Base-by-base conservation (phyloP, 78 protist species). In the Dictyostelium brefeldianum region DNA sequence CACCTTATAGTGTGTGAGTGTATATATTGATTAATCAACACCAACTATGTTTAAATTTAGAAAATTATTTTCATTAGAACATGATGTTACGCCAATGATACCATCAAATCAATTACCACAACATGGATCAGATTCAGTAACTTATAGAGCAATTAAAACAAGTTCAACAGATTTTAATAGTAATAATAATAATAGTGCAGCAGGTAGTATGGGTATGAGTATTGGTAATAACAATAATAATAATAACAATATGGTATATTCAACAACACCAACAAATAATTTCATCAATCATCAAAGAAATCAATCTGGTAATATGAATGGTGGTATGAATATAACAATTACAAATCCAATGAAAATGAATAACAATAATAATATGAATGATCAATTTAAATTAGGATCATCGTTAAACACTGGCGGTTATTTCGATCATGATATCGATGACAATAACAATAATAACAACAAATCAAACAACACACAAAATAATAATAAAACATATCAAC, bases 31-130 rank as follows among this genome's bases (percentile, higher is more conserved):
- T n/a, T n/a, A n/a, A n/a, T n/a, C n/a, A n/a, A n/a, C 43, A 36
- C 2, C 43, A 36, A 36, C 1, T 36, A 83, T 87, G 93, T 87
- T 87, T 25, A 87, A 77, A 51, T 87, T 87, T 87, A 78, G 83
- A 59, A 77, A 27, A 62, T 9, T 77, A 31, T 87, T 87, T 62
- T 75, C 83, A 59, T 75, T 87, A 64, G 93, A 87, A 36, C 84
- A 87, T 87, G 93, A 87, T 65, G 56, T 87, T 47, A n/a, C 78
- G 20, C 93, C 93, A 20, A 41, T 46, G 41, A 87, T 87, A 27
- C 83, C 93, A 17, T 18, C 18, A 18, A 81, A 75, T 48, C 93
- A 87, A 64, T 64, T 87, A 11, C 84, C 93, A 14, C 91, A 77
- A 9, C 51, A 15, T 3, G 81, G 46, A 10, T 46, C 54, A 18